These are phyloP conservation scores for Aspergillus fumigatus DNA, from an alignment of 2,329 filamentous ascomycete species.

Conservation along the genomic window DNA sequence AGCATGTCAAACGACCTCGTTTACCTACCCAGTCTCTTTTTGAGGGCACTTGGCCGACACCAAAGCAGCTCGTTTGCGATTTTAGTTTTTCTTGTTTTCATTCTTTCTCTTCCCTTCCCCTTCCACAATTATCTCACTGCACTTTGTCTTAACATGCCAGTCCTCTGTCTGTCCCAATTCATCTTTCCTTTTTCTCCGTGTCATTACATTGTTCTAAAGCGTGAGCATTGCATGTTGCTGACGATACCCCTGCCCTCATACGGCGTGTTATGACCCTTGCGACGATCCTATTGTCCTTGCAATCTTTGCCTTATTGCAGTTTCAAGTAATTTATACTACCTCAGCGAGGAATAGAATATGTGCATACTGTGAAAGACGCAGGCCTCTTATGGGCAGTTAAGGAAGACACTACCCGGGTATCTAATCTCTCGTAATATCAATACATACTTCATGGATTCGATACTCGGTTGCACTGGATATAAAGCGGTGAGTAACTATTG, in stretches of 20 bases:
- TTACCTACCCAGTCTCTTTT: not conserved
- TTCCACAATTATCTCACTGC: not conserved
- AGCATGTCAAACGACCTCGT: not conserved
- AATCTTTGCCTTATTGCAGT: not conserved
- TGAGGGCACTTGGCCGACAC: no score
- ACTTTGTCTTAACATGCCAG: not conserved
- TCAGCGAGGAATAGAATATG: not conserved
- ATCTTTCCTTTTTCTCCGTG: not conserved
- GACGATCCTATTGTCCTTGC: constrained; percentile 10
- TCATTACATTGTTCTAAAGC: constrained; percentile 1
- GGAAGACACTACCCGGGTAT: no score
- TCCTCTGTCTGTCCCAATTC: not conserved
- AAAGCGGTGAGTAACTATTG: not conserved
- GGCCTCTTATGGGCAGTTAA: not conserved
- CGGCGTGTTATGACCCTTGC: constrained; percentile 21
- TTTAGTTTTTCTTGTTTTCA: not conserved
- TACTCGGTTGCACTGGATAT: not conserved
- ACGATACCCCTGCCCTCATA: constrained; percentile 20
- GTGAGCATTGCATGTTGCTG: constrained; percentile 13
- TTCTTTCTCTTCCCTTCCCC: not conserved
- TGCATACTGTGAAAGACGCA: not conserved
- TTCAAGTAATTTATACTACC: not conserved
- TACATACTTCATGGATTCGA: not conserved
- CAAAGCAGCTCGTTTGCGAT: not conserved
- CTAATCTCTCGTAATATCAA: not conserved